Percentiles rank a stretch among this genome's conserved stretches.
phyloP scores from a whole-genome alignment of 352 stramenopile species.

The Pythium guiyangense region DNA sequence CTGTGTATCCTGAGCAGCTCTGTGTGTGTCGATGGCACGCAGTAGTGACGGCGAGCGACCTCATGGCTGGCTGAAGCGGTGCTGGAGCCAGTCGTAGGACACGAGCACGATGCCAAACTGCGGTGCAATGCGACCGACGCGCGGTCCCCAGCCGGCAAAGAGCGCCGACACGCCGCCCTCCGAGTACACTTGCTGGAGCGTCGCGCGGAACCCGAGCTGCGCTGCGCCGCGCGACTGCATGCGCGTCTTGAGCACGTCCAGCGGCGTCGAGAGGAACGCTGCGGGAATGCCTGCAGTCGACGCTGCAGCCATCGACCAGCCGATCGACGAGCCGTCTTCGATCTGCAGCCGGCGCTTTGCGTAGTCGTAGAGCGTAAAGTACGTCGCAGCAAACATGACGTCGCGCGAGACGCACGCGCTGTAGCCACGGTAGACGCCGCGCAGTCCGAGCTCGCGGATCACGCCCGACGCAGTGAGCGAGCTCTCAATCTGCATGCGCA shows the following conservation, averaged over 20 bases:
- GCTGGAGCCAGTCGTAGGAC: slow-evolving; percentile 74
- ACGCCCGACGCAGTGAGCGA: slow-evolving; percentile 45
- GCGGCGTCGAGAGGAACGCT: slow-evolving; percentile 69
- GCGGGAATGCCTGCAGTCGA: slow-evolving; percentile 67
- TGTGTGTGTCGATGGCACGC: too few relatives aligned
- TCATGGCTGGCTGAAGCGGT: slow-evolving; percentile 35
- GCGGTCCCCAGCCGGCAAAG: slow-evolving; percentile 66
- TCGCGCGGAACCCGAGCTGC: slow-evolving; percentile 38
- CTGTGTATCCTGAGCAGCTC: neutral
- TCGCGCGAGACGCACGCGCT: slow-evolving; percentile 62
- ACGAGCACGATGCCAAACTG: slow-evolving; percentile 83
- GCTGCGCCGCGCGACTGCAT: slow-evolving; percentile 67
- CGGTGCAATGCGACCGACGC: slow-evolving; percentile 67
- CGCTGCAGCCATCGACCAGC: slow-evolving; percentile 67
- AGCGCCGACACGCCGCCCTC: slow-evolving; percentile 50
- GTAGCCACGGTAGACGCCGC: slow-evolving; percentile 72
- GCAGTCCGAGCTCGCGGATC: slow-evolving; percentile 56
- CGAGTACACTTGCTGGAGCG: slow-evolving; percentile 42
- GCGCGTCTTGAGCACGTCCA: slow-evolving; percentile 77
- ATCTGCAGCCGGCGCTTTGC: slow-evolving; percentile 60
- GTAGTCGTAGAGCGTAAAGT: slow-evolving; percentile 80
- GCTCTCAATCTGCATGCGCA: slow-evolving; percentile 81
- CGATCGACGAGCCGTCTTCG: slow-evolving; percentile 63
- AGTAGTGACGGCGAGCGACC: neutral
- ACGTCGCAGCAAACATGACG: slow-evolving; percentile 72